Conservation (phyloP, 345 rosid genomes). For the Hibiscus mutabilis region DNA sequence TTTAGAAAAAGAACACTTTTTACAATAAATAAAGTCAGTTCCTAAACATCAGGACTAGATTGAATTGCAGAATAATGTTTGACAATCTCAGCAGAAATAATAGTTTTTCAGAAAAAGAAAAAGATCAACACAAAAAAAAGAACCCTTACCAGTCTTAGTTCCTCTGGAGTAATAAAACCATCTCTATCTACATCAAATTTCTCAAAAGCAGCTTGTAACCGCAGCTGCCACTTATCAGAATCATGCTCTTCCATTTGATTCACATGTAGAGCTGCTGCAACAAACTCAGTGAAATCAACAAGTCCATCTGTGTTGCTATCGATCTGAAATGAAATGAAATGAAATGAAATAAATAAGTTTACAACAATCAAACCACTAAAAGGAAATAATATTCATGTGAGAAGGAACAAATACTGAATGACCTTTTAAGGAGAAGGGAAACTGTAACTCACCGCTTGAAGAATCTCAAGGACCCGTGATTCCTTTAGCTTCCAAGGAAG, state of each 20-base stretch:
- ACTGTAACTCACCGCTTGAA: slow-evolving; percentile 65
- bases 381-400: background rate
- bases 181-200: slow-evolving; percentile 89
- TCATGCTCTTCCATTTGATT: slow-evolving; percentile 88
- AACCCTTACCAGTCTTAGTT: slow-evolving; percentile 71
- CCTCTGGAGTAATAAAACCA: slow-evolving; percentile 93
- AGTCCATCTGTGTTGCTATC: slow-evolving; percentile 98
- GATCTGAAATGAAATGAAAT: slow-evolving; percentile 41
- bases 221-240: slow-evolving; percentile 75
- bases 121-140: background rate
- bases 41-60: background rate
- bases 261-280: slow-evolving; percentile 89
- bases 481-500: slow-evolving; percentile 95
- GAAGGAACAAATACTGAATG: background rate
- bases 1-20: background rate
- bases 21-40: background rate
- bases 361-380: background rate
- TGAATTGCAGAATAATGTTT: background rate
- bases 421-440: background rate
- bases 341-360: background rate
- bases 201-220: slow-evolving; percentile 84
- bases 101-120: background rate
- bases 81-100: background rate
- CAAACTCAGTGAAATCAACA: slow-evolving; percentile 91
- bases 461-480: slow-evolving; percentile 76